Evolutionary conservation across 371 early-diverging fungal genomes (phyloP).

Genomic region (Mortierella sp.): DNA sequence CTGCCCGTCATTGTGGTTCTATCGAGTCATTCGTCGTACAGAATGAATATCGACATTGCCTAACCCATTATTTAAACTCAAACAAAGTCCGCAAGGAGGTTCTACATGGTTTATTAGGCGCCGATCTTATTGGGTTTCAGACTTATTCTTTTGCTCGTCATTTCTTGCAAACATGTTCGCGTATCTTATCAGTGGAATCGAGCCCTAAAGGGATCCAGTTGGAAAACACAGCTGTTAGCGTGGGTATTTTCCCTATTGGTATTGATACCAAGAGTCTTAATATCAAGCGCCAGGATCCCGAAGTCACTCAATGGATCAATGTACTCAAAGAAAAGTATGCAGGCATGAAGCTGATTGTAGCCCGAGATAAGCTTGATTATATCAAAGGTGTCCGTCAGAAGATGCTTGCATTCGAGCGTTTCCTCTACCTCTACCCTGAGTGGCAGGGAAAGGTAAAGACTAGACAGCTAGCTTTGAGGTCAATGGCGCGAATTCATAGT

Average conservation of each 20-base stretch:
- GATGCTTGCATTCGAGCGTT: conserved; percentile 87
- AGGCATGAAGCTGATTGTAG: conserved; percentile 90
- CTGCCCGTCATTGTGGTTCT: neutral
- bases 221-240: conserved; percentile 81
- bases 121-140: conserved; percentile 91
- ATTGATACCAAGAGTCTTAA: conserved; percentile 47
- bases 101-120: conserved; percentile 86
- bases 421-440: conserved; percentile 84
- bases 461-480: neutral
- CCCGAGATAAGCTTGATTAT: conserved; percentile 94
- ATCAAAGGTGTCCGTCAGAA: conserved; percentile 96
- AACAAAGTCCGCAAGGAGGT: conserved; percentile 81
- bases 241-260: conserved; percentile 97
- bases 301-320: conserved; percentile 79
- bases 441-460: conserved; percentile 77
- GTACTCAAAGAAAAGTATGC: conserved; percentile 84
- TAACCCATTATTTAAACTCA: neutral
- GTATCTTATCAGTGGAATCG: conserved; percentile 86
- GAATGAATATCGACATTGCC: neutral
- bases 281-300: conserved; percentile 63
- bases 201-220: conserved; percentile 87
- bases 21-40: neutral
- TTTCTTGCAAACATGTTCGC: conserved; percentile 89
- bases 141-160: conserved; percentile 95
- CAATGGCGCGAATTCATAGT: neutral